Evolutionary conservation across 2,329 filamentous ascomycete genomes (phyloP), one percentile per base, ranked within the genome.

Genomic region (Diplodia scrobiculata): DNA sequence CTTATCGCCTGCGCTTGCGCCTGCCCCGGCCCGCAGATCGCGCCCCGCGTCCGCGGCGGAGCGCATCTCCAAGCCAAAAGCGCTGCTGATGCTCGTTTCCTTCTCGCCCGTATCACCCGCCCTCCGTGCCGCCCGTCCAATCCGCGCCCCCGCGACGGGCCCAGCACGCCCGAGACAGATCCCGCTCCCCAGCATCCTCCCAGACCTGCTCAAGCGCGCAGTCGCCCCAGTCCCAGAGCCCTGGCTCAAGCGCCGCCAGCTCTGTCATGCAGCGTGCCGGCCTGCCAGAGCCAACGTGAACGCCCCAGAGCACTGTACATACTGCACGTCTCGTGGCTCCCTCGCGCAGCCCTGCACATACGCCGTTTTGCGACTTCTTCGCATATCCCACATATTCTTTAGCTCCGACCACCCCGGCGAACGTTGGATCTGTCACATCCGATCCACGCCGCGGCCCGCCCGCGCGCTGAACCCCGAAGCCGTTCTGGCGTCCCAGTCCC

Each of bases 341-440:
- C 62, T 32, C 47, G 47, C 47, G 47, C 60, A 36, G 47, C 50
- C 51, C 63, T 66, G 63, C 63, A 66, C 63, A 66, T 66, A 66
- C 52, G 53, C 63, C 53, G 52, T 65, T 66, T 50, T 66, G 59
- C 58, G 53, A 66, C 63, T 65, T 65, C 63, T 65, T 65, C 63
- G 51, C 63, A 54, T 65, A 63, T 51, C 47, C 45, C 27, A 51
- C 50, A 29, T 54, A 55, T 58, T 66, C 53, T 66, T 58, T 59
- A 66, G 52, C 63, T 29, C 53, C 53, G 14, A n/a, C 25, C n/a
- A 19, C 38, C n/a, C 41, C 34, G 21, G 11, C 54, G 4, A 19
- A 9, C 38, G 19, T 29, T 17, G 13, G 19, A 36, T 29, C 58
- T 36, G 29, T 59, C 54, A 32, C 58, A 17, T 36, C 58, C 29